These are phyloP conservation scores for Penicillium sp. DNA, from an alignment of 2,329 filamentous ascomycete species.

Conservation along the genomic window DNA sequence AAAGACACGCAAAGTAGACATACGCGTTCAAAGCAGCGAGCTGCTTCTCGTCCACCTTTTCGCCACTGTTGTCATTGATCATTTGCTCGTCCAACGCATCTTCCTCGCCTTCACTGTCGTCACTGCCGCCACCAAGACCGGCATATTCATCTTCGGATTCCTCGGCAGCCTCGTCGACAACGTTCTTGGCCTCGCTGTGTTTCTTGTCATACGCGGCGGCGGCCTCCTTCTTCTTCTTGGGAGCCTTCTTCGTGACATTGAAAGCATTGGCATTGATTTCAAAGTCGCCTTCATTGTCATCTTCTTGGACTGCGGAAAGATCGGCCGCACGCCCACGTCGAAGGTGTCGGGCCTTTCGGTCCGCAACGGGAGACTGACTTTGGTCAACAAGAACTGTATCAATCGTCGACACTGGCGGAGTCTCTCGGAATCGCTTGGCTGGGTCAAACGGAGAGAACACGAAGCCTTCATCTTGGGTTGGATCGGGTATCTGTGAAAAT, in stretches of 20 bases:
- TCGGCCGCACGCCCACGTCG: conserved; percentile 44
- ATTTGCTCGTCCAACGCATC: conserved; percentile 74
- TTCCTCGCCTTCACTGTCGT: conserved; percentile 74
- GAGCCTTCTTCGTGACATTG: conserved; percentile 62
- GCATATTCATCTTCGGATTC: conserved; percentile 99
- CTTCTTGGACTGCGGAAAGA: conserved; percentile 44
- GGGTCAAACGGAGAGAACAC: conserved; percentile 66
- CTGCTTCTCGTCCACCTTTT: conserved; percentile 71
- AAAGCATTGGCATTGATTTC: conserved; percentile 55
- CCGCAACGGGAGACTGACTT: conserved; percentile 59
- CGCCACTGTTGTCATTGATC: conserved; percentile 77
- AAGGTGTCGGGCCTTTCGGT: conserved; percentile 53
- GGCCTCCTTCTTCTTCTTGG: conserved; percentile 43
- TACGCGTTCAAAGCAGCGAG: conserved; percentile 85
- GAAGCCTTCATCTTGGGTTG: conserved; percentile 76
- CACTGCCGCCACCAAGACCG: conserved; percentile 81
- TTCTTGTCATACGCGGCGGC: conserved; percentile 67
- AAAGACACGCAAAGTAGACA: conserved; percentile 39
- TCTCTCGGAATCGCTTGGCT: conserved; percentile 56
- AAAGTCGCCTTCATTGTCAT: conserved; percentile 27
- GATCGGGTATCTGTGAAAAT: conserved; percentile 63
- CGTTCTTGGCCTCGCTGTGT: conserved; percentile 76
- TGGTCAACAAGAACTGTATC: conserved; percentile 59
- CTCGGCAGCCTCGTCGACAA: conserved; percentile 89
- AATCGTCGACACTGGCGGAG: conserved; percentile 59